phyloP scores from a whole-genome alignment of 164 flowering plant species.

The Houttuynia cordata region DNA sequence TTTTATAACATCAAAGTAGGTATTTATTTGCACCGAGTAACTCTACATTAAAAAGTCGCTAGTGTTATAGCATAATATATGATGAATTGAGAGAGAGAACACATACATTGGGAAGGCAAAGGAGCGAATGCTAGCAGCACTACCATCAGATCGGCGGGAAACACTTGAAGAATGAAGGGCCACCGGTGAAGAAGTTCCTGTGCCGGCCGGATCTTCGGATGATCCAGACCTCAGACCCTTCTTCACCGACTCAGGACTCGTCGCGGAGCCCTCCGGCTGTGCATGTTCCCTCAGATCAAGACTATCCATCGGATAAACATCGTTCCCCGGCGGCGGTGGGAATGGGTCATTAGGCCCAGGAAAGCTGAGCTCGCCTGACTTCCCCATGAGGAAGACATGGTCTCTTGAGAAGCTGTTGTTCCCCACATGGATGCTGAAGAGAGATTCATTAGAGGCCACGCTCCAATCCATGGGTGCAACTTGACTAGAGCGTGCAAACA shows the following conservation, averaged over 20 bases:
- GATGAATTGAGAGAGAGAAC: background rate
- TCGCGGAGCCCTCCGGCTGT: too few relatives aligned
- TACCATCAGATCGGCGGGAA: conserved; percentile 31
- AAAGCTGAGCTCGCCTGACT: conserved; percentile 21
- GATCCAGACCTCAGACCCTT: conserved; percentile 8
- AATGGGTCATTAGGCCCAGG: background rate
- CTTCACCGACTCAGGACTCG: conserved; percentile 14
- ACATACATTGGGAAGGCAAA: conserved; percentile 61
- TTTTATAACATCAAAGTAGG: too few relatives aligned
- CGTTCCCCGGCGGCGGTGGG: background rate
- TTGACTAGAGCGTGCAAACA: conserved; percentile 36
- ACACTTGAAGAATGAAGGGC: conserved; percentile 10
- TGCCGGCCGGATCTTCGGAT: conserved; percentile 6
- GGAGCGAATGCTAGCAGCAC: conserved; percentile 27
- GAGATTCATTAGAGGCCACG: conserved; percentile 72
- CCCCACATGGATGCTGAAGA: conserved; percentile 70
- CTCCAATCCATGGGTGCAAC: conserved; percentile 64
- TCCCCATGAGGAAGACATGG: conserved; percentile 18
- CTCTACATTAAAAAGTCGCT: too few relatives aligned
- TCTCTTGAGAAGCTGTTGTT: conserved; percentile 58
- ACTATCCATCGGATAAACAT: background rate
- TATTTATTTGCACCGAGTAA: too few relatives aligned
- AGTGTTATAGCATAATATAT: too few relatives aligned
- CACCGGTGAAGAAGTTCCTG: background rate
- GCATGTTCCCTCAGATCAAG: background rate